Percentiles rank a stretch among this genome's conserved stretches.
These are phyloP conservation scores for Tuber borchii DNA, from an alignment of 495 filamentous ascomycete genomes.

Conservation along the genomic window DNA sequence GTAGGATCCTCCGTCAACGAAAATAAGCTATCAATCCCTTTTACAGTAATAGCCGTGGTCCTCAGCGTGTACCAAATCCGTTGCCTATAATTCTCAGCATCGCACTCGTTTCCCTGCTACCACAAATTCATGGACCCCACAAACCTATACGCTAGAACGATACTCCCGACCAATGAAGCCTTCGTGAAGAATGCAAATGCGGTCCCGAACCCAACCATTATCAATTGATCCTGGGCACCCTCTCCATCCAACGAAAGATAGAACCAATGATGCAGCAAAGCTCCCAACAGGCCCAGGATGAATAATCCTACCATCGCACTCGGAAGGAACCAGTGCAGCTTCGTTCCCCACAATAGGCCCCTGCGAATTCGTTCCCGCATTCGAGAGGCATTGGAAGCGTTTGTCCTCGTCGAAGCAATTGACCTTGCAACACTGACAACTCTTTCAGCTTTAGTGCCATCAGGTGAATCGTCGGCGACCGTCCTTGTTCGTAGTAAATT, in stretches of 20 bases:
- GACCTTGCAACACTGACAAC: not conserved
- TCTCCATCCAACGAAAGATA: slow-evolving; percentile 43
- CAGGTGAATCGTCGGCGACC: not conserved
- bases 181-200: slow-evolving; percentile 46
- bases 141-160: slow-evolving; percentile 42
- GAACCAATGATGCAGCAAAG: slow-evolving; percentile 45
- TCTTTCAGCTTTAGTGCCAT: not conserved
- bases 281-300: slow-evolving; percentile 41
- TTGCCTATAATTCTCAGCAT: slow-evolving; percentile 37
- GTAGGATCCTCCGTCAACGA: slow-evolving; percentile 33
- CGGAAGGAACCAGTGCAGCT: slow-evolving; percentile 45
- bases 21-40: slow-evolving; percentile 41
- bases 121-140: not conserved
- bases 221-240: slow-evolving; percentile 41
- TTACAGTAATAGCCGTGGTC: slow-evolving; percentile 37
- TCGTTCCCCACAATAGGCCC: slow-evolving; percentile 39
- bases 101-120: not conserved
- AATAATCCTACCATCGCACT: slow-evolving; percentile 41
- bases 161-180: slow-evolving; percentile 43
- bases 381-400: not conserved
- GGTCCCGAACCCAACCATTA: slow-evolving; percentile 43
- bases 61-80: slow-evolving; percentile 42
- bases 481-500: not conserved
- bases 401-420: not conserved
- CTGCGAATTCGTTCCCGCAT: not conserved